Percentiles rank a stretch among this genome's conserved stretches.
Evolutionary conservation across 805 yeast genomes (phyloP).

Genomic region (Pichia membranifaciens): DNA sequence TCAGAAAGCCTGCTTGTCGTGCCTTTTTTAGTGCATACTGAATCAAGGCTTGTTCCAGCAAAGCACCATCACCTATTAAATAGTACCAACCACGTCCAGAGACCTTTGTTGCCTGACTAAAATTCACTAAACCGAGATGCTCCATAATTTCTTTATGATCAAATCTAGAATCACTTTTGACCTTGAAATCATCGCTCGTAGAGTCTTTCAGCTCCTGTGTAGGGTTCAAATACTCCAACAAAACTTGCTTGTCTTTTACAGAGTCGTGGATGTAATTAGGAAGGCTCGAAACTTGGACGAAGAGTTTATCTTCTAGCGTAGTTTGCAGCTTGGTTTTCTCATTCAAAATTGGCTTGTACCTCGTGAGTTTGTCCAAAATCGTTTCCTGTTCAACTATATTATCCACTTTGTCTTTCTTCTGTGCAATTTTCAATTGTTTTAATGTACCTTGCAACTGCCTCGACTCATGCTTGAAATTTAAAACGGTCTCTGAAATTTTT

Average conservation of each 20-base stretch:
- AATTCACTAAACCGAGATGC: constrained; percentile 60
- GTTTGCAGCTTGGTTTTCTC: constrained; percentile 22
- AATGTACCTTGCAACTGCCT: constrained; percentile 19
- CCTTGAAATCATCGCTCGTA: constrained; percentile 15
- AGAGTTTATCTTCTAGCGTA: constrained; percentile 33
- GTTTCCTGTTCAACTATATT: constrained; percentile 9
- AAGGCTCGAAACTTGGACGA: constrained; percentile 40
- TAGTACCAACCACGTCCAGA: constrained; percentile 90
- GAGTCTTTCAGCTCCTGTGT: constrained; percentile 20
- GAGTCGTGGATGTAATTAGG: constrained; percentile 56
- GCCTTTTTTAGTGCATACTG: constrained; percentile 73
- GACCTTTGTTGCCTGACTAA: constrained; percentile 63
- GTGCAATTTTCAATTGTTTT: constrained; percentile 16
- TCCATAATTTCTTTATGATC: constrained; percentile 75
- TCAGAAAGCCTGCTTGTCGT: constrained; percentile 55
- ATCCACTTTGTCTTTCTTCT: constrained; percentile 13
- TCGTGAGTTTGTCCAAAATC: constrained; percentile 18
- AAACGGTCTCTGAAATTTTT: constrained; percentile 11
- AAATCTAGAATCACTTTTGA: constrained; percentile 10
- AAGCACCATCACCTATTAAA: constrained; percentile 76
- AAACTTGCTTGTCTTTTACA: constrained; percentile 38
- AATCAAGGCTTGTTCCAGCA: constrained; percentile 82
- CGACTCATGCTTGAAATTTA: constrained; percentile 21
- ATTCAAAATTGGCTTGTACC: constrained; percentile 29
- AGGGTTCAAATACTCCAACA: constrained; percentile 51